Evolutionary conservation across 23 red algal species (phyloP), one percentile per base, ranked within the genome.

Genomic region (Gracilaria domingensis): DNA sequence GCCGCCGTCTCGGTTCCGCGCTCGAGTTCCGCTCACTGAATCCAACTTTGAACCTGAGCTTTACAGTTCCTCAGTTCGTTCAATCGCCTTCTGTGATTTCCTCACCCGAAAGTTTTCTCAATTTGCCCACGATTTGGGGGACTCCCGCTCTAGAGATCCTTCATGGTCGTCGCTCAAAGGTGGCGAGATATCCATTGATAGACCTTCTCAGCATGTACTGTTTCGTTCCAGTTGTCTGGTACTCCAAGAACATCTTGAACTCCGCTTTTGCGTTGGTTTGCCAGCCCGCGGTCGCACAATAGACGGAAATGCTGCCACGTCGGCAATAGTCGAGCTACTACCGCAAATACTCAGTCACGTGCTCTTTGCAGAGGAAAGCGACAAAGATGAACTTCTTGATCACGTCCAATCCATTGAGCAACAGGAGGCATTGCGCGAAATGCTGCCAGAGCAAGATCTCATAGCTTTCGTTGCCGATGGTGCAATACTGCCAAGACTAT

Each of bases 231-330:
- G 78, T n/a, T 88, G 82, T 79, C 9, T 88, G 21, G 23, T 97
- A 26, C 23, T 59, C 45, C 70, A 89, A 6, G 81, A 85, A 0
- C 54, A 66, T 78, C 55, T 97, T 17, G 95, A 97, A 30, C 17
- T 93, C 40, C 80, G 95, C 18, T 87, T 97, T n/a, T 93, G 89
- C 2, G 85, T 97, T 24, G 83, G 73, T 25, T 75, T 97, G 29
- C 95, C 95, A 34, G 95, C 95, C 8, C 71, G 95, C 66, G 95
- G 95, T 4, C 78, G 95, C 32, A 89, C 70, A 13, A 97, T 93
- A 57, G 89, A 97, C 34, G 89, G 95, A 2, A 18, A 54, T 50
- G 40, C 54, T 4, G 95, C 95, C 11, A 78, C 76, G 11, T 57
- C 59, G 32, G 44, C 93, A 30, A 64, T 97, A 28, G 48, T 70